Conservation (phyloP, 2,329 filamentous ascomycete species). For the Fusarium sp. region DNA sequence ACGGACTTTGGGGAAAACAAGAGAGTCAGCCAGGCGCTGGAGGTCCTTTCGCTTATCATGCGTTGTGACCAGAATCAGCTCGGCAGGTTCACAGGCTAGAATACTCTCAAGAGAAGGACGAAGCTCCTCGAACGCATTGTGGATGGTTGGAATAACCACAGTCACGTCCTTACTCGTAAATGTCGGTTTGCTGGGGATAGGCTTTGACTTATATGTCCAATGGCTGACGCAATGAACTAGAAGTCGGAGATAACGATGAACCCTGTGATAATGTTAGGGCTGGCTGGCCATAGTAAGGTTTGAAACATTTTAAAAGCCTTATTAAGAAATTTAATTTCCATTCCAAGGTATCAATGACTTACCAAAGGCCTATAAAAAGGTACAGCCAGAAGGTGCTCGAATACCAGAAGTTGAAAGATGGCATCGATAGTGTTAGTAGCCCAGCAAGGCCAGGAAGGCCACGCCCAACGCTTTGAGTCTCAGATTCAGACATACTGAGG, state of each 20-base stretch:
- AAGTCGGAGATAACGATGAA: conserved; percentile 88
- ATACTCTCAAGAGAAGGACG: conserved; percentile 84
- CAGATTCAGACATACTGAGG: conserved; percentile 41
- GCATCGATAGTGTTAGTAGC: conserved; percentile 33
- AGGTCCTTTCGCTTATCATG: conserved; percentile 80
- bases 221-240: conserved; percentile 88
- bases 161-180: conserved; percentile 88
- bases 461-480: conserved; percentile 28
- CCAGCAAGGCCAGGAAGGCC: conserved; percentile 33
- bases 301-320: not conserved
- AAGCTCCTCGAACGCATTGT: conserved; percentile 86
- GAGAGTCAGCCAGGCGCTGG: conserved; percentile 72
- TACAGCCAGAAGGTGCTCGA: conserved; percentile 63
- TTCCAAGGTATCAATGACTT: conserved; percentile 45
- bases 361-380: conserved; percentile 61
- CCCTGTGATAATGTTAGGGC: conserved; percentile 62
- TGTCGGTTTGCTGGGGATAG: conserved; percentile 82
- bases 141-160: conserved; percentile 92
- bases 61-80: conserved; percentile 89
- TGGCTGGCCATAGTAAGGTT: not conserved
- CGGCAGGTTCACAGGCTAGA: conserved; percentile 74
- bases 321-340: not conserved
- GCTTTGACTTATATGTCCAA: conserved; percentile 87
- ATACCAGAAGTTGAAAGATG: conserved; percentile 53
- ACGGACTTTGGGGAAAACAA: conserved; percentile 72